These are phyloP conservation scores for Kregervanrija delftensis DNA, from an alignment of 805 yeast genomes.

Conservation along the genomic window DNA sequence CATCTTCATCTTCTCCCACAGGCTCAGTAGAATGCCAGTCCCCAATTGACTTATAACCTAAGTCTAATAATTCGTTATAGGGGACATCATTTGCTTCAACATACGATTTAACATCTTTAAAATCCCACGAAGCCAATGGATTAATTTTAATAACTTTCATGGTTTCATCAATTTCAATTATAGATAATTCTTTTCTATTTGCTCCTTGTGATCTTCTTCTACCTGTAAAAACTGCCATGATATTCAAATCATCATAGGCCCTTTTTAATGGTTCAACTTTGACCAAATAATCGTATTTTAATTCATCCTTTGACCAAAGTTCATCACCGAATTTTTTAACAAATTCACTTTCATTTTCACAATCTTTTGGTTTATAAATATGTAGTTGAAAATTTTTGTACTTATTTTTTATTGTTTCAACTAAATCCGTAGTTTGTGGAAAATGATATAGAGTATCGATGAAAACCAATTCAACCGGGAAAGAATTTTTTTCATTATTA, in stretches of 20 bases:
- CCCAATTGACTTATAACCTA: slow-evolving; percentile 88
- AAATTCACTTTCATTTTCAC: slow-evolving; percentile 55
- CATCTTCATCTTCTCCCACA: slow-evolving; percentile 87
- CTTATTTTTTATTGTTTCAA: slow-evolving; percentile 45
- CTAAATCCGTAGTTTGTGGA: slow-evolving; percentile 83
- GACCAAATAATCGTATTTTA: slow-evolving; percentile 74
- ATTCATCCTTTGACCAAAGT: slow-evolving; percentile 80
- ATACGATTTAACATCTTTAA: slow-evolving; percentile 62
- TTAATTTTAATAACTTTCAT: slow-evolving; percentile 78
- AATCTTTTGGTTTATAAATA: slow-evolving; percentile 59
- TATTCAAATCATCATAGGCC: slow-evolving; percentile 66
- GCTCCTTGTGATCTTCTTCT: slow-evolving; percentile 90
- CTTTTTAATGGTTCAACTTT: slow-evolving; percentile 91
- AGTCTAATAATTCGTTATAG: slow-evolving; percentile 73
- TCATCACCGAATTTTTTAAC: slow-evolving; percentile 60
- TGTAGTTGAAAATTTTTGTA: slow-evolving; percentile 55
- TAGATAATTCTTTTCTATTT: slow-evolving; percentile 60
- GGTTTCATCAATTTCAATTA: slow-evolving; percentile 66
- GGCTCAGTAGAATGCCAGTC: slow-evolving; percentile 95
- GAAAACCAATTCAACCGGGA: slow-evolving; percentile 68
- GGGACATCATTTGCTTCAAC: slow-evolving; percentile 71
- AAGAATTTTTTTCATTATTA: slow-evolving; percentile 9
- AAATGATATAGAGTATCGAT: slow-evolving; percentile 90
- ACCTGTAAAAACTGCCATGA: slow-evolving; percentile 88
- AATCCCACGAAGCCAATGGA: slow-evolving; percentile 81